These are phyloP conservation scores for Podospora tetraspora DNA, from an alignment of 495 filamentous ascomycete genomes.

Conservation along the genomic window DNA sequence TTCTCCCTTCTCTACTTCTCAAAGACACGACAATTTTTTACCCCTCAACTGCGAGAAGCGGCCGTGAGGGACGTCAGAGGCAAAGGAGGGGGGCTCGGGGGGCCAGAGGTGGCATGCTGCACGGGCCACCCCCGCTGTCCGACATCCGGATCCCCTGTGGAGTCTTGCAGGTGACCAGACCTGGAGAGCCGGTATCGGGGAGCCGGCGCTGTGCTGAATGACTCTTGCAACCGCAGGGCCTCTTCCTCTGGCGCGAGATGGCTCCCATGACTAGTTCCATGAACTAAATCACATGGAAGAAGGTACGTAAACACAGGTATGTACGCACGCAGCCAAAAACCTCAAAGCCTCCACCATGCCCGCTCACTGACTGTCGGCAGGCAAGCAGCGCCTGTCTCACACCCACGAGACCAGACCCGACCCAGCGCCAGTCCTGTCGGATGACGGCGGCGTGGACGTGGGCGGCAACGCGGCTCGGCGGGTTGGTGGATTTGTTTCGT, in stretches of 20 bases:
- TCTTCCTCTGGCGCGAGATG: not conserved
- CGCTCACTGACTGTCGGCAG: not conserved
- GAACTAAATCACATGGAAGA: too few species aligned
- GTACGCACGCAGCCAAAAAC: not conserved
- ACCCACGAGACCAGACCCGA: not conserved
- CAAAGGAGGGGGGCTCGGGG: not conserved
- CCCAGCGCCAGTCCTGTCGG: not conserved
- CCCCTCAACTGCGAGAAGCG: not conserved
- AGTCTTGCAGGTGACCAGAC: not conserved
- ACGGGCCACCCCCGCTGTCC: not conserved
- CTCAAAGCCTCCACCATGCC: not conserved
- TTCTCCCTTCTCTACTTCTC: not conserved
- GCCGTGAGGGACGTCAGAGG: not conserved
- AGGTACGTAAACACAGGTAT: not conserved
- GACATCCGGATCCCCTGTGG: not conserved
- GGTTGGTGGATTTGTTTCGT: not conserved
- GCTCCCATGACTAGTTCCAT: not conserved
- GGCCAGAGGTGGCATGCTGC: not conserved
- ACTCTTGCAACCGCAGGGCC: not conserved
- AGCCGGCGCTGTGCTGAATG: not conserved
- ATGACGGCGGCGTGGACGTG: not conserved
- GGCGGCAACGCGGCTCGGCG: not conserved
- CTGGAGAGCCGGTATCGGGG: not conserved
- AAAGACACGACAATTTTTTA: not conserved
- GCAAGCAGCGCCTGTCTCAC: not conserved